These are phyloP conservation scores for Sclerotiophoma versabilis DNA, from an alignment of 2,329 filamentous ascomycete genomes.

Conservation along the genomic window DNA sequence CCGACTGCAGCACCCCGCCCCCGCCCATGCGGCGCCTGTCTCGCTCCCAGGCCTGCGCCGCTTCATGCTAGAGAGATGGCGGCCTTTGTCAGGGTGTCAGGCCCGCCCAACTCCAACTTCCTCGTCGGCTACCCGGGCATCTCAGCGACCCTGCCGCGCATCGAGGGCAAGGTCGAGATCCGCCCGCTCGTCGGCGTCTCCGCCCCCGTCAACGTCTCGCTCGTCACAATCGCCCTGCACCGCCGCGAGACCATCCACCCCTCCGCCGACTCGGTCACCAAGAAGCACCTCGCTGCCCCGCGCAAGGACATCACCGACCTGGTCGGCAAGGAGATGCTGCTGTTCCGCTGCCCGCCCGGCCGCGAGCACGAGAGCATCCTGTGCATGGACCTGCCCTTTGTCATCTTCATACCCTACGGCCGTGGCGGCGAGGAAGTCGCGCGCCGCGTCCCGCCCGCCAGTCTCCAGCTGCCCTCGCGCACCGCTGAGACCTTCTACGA, in stretches of 20 bases:
- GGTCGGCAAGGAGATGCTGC: slow-evolving; percentile 92
- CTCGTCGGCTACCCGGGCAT: slow-evolving; percentile 97
- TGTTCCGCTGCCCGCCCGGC: slow-evolving; percentile 85
- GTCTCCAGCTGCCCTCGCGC: slow-evolving; percentile 85
- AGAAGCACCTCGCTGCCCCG: slow-evolving; percentile 88
- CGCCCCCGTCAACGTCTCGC: slow-evolving; percentile 86
- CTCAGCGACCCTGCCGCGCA: slow-evolving; percentile 93
- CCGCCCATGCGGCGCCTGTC: slow-evolving; percentile 47
- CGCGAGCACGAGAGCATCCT: slow-evolving; percentile 88
- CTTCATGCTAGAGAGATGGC: slow-evolving; percentile 52
- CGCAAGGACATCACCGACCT: slow-evolving; percentile 90
- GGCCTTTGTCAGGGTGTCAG: slow-evolving; percentile 93
- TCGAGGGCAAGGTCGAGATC: slow-evolving; percentile 98
- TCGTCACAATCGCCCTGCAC: slow-evolving; percentile 93
- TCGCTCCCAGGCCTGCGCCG: slow-evolving; percentile 45
- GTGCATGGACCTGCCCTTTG: slow-evolving; percentile 95
- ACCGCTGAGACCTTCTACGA: slow-evolving; percentile 98
- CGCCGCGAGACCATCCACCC: slow-evolving; percentile 96
- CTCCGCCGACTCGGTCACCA: slow-evolving; percentile 90
- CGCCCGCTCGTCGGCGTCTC: slow-evolving; percentile 84
- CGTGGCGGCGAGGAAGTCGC: slow-evolving; percentile 89
- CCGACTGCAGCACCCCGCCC: slow-evolving; percentile 10
- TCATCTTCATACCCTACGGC: slow-evolving; percentile 96
- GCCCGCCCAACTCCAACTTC: slow-evolving; percentile 95
- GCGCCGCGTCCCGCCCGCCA: slow-evolving; percentile 88